Conservation (phyloP, 2,329 filamentous ascomycete species). For the Monilinia fructicola region DNA sequence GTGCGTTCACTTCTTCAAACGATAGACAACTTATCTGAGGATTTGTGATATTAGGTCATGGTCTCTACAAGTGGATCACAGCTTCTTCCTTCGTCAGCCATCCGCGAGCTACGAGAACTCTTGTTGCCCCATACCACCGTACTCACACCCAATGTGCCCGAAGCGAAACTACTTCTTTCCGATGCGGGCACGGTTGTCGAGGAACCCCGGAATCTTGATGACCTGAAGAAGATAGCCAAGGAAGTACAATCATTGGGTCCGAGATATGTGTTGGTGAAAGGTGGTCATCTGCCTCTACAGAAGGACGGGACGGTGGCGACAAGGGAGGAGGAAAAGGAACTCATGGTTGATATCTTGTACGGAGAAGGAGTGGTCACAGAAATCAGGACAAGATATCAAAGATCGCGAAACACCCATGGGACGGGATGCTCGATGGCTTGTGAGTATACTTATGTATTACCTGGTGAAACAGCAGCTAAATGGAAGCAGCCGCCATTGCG, state of each 20-base stretch:
- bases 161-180: conserved; percentile 65
- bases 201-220: conserved; percentile 58
- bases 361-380: conserved; percentile 58
- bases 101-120: conserved; percentile 56
- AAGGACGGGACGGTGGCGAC: conserved; percentile 59
- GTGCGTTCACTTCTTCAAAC: conserved; percentile 47
- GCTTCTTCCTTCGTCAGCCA: conserved; percentile 65
- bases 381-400: conserved; percentile 69
- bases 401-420: conserved; percentile 82
- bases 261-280: conserved; percentile 81
- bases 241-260: conserved; percentile 68
- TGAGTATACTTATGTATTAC: conserved; percentile 46
- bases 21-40: conserved; percentile 24
- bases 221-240: conserved; percentile 68
- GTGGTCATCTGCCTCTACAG: conserved; percentile 81
- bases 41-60: conserved; percentile 68
- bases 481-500: conserved; percentile 62
- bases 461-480: conserved; percentile 13
- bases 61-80: conserved; percentile 76
- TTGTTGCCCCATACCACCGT: conserved; percentile 67
- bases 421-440: conserved; percentile 93
- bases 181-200: conserved; percentile 46
- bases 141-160: conserved; percentile 75
- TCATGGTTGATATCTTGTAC: conserved; percentile 76
- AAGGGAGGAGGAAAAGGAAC: conserved; percentile 56